Evolutionary conservation across 257 asterid genomes (phyloP), one percentile per base, ranked within the genome.

Genomic region (Ilex asprella): DNA sequence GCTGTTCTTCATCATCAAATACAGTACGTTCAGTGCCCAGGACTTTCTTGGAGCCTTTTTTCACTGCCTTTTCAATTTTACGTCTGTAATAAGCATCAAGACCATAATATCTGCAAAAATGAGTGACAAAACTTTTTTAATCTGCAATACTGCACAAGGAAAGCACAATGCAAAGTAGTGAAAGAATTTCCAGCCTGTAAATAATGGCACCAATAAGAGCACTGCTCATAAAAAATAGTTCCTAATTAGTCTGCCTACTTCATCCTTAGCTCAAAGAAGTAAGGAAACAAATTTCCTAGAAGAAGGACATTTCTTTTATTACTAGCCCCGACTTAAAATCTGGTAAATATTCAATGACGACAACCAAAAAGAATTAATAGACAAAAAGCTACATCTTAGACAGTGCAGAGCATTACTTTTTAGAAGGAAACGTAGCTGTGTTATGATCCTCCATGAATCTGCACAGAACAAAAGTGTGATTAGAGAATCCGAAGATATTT

Each of bases 371-470:
- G 41, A n/a, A 64, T 47, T 8, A 61, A 35, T 41, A 46, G 50
- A 14, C 10, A 31, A 66, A 58, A 55, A 27, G 41, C 16, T 27
- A 56, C 16, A 76, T 16, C 13, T 12, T 15, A 35, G 61, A 32
- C 56, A 39, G 55, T 59, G 61, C 61, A 72, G 72, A 54, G 41
- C 61, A 97, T 85, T 68, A 93, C 97, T 87, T 93, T 77, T 83
- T 93, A 30, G 96, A 87, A 62, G 99, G 97, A 73, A 93, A 93
- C 46, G 99, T 93, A 69, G 91, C 99, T 11, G 99, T 93, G 60
- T 93, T 93, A 81, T 93, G 99, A 76, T 93, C 99, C 79, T 93
- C 99, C 97, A 89, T 89, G 83, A 89, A 93, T 68, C 97, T 93
- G 95, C 78, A 66, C 39, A 58, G 43, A 58, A 70, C 54, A 67